These are phyloP conservation scores for Hibiscus syriacus DNA, from an alignment of 345 rosid genomes.

Conservation along the genomic window DNA sequence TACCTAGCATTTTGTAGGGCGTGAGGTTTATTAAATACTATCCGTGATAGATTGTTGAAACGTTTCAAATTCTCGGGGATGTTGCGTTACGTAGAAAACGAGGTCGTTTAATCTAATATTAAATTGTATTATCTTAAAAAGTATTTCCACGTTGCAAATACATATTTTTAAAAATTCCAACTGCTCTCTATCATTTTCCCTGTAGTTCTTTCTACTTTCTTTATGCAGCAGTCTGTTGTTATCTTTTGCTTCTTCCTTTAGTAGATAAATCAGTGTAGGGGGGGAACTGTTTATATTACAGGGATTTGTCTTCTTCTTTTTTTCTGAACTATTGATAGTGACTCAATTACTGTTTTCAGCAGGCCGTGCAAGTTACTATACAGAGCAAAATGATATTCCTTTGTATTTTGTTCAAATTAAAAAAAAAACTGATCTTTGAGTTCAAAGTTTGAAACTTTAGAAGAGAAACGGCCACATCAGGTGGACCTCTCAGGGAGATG, in stretches of 20 bases:
- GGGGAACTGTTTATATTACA: not conserved
- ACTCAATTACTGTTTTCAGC: not conserved
- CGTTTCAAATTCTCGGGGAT: too few species aligned
- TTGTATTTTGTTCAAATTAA: not conserved
- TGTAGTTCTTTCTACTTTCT: not conserved
- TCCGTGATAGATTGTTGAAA: too few species aligned
- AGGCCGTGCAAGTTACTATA: not conserved
- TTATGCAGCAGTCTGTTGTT: not conserved
- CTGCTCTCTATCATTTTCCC: not conserved
- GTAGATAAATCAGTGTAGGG: too few species aligned
- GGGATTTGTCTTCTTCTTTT: too few species aligned
- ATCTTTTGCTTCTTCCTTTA: conserved; percentile 3
- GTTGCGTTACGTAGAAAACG: too few species aligned
- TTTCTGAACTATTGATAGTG: conserved; percentile 11
- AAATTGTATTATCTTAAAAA: too few species aligned
- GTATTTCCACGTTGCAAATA: too few species aligned
- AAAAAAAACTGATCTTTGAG: too few species aligned
- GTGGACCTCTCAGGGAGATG: conserved; percentile 14
- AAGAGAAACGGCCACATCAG: conserved; percentile 25
- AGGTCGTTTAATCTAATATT: too few species aligned
- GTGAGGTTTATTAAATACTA: too few species aligned
- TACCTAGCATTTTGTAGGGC: too few species aligned
- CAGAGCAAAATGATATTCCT: not conserved
- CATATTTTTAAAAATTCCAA: not conserved
- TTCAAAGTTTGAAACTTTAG: not conserved